Percentiles rank a stretch among this genome's conserved stretches.
phyloP scores from a whole-genome alignment of 1,284 basidiomycete genomes.

The Cutaneotrichosporon cavernicola region DNA sequence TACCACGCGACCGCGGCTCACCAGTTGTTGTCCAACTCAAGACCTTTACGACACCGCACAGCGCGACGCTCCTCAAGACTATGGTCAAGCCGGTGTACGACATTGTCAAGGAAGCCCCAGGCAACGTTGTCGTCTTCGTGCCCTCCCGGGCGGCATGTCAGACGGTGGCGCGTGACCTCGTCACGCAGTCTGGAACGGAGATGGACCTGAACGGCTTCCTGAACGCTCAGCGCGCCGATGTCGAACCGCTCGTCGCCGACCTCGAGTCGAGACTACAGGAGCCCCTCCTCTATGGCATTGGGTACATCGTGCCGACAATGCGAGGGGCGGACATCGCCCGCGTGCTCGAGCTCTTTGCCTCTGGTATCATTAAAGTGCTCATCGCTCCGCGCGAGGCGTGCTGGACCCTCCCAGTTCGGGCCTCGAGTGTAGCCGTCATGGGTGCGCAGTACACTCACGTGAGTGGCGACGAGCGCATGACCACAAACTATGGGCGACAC shows the following conservation, averaged over 20 bases:
- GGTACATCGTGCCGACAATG: slow-evolving; percentile 78
- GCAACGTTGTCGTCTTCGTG: slow-evolving; percentile 79
- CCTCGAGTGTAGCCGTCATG: slow-evolving; percentile 80
- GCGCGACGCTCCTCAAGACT: slow-evolving; percentile 79
- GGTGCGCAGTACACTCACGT: slow-evolving; percentile 77
- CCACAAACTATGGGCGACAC: slow-evolving; percentile 73
- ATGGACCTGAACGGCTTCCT: slow-evolving; percentile 73
- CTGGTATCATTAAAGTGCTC: slow-evolving; percentile 77
- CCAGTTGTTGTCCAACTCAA: slow-evolving; percentile 69
- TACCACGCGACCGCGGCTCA: slow-evolving; percentile 78
- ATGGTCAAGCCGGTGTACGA: slow-evolving; percentile 90
- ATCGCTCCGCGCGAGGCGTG: slow-evolving; percentile 78
- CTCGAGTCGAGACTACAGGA: slow-evolving; percentile 72
- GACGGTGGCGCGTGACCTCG: slow-evolving; percentile 75
- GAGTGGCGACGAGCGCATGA: slow-evolving; percentile 59
- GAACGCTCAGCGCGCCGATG: slow-evolving; percentile 60
- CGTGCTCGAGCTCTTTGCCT: slow-evolving; percentile 77
- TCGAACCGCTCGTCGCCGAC: slow-evolving; percentile 63
- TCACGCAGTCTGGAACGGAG: slow-evolving; percentile 81
- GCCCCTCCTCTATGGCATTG: slow-evolving; percentile 82
- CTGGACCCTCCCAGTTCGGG: slow-evolving; percentile 81
- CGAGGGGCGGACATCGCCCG: slow-evolving; percentile 68
- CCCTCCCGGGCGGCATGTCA: slow-evolving; percentile 80
- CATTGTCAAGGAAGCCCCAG: slow-evolving; percentile 57
- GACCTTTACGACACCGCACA: slow-evolving; percentile 83